A percentile compares a stretch with the other conserved stretches of the same genome.
phyloP scores from a whole-genome alignment of 345 rosid species.

The Geranium brycei region DNA sequence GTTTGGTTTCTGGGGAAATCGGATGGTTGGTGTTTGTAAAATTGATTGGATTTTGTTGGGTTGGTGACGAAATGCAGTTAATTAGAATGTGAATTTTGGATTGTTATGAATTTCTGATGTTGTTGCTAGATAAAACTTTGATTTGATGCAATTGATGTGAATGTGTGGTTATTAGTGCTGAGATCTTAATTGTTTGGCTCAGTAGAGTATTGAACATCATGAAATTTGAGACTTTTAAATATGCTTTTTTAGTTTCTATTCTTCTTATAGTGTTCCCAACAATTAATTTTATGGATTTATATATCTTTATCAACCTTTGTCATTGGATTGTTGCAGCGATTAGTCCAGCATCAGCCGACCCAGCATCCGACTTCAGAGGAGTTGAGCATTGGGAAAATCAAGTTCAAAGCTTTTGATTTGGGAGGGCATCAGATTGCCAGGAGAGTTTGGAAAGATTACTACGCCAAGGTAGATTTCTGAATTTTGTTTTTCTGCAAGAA shows the following conservation, averaged over 20 bases:
- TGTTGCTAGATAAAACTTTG: too few relatives aligned
- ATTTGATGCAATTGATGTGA: too few relatives aligned
- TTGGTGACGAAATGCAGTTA: not conserved
- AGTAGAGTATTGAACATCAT: too few relatives aligned
- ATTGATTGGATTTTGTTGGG: not conserved
- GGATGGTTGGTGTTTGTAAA: not conserved
- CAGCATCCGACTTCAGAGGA: not conserved
- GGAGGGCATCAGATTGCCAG: not conserved
- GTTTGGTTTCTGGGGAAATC: not conserved
- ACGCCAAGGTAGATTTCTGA: constrained; percentile 18
- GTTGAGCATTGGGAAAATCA: not conserved
- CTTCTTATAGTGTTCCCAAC: too few relatives aligned
- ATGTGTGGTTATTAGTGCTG: too few relatives aligned
- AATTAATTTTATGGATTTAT: not conserved
- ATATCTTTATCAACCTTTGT: not conserved
- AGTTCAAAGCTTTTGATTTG: not conserved
- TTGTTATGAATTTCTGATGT: too few relatives aligned
- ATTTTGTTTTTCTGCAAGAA: too few relatives aligned
- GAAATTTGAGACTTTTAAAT: too few relatives aligned
- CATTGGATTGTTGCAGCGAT: not conserved
- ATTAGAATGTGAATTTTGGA: too few relatives aligned
- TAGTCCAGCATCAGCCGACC: not conserved
- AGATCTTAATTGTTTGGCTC: too few relatives aligned
- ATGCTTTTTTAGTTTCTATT: too few relatives aligned
- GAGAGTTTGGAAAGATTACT: not conserved